Percentiles rank a stretch among this genome's conserved stretches.
Evolutionary conservation across 139 green algal genomes (phyloP).

Genomic region (Choricystis sp.): DNA sequence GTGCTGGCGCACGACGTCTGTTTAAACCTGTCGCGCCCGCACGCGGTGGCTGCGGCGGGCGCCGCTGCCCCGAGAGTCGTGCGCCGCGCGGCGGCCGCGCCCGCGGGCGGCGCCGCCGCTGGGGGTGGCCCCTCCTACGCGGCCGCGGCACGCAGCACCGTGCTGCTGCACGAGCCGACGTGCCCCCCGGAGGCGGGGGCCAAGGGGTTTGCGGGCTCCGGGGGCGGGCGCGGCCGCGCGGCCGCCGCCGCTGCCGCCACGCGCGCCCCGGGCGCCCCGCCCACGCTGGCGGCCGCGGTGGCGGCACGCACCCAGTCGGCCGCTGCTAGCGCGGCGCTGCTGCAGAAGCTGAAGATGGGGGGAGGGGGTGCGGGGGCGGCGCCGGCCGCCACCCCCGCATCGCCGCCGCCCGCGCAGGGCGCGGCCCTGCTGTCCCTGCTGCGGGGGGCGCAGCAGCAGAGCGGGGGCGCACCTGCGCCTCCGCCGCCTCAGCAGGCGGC

Average conservation of each 20-base stretch:
- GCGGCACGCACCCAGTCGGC: neutral
- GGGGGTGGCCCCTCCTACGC: neutral
- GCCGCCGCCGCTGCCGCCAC: neutral
- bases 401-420: neutral
- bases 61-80: constrained; percentile 6
- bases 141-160: neutral
- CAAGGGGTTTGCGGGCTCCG: constrained; percentile 1
- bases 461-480: neutral
- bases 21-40: constrained; percentile 36
- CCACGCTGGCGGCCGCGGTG: neutral
- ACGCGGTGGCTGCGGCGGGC: constrained; percentile 12
- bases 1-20: constrained; percentile 16
- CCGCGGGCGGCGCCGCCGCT: neutral
- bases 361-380: neutral
- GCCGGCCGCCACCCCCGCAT: neutral
- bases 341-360: constrained; percentile 1
- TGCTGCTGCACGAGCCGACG: neutral
- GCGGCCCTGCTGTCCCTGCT: constrained; percentile 2
- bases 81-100: neutral
- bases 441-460: neutral
- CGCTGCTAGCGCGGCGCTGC: neutral
- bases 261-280: neutral
- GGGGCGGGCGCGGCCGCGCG: neutral
- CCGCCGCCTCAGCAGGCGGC: neutral
- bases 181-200: neutral